Evolutionary conservation across 1,284 basidiomycete species (phyloP), one percentile per base, ranked within the genome.

Genomic region (Boletellus deceptivus): DNA sequence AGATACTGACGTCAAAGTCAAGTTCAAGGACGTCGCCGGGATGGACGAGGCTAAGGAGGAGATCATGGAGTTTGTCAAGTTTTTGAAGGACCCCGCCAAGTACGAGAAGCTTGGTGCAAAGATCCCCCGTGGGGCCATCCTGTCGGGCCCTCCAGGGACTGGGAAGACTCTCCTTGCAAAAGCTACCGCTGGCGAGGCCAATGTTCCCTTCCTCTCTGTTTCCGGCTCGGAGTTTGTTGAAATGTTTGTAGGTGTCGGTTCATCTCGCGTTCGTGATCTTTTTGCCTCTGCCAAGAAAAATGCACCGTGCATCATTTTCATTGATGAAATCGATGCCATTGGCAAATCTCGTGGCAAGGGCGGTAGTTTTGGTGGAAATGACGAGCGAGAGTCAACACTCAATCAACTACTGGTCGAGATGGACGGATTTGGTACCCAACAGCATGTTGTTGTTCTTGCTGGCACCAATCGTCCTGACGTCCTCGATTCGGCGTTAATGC

Each of bases 1-100:
- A 75, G 96, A 99, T 66, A 93, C 90, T 37, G 91, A 96, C 52
- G 89, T 99, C 64, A 91, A 87, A 67, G 87, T 91, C 61, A 92
- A 91, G 67, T 99, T 99, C 76, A 86, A 84, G 72, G 93, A 99
- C 68, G 93, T 99, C 20, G 96, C 96, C 25, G 96, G 96, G 41
- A 98, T 98, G 95, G 96, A 99, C 74, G 96, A 99, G 73, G 96
- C 95, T 49, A 99, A 99, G 78, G 91, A 96, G 75, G 96, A 99
- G 76, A 97, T 99, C 62, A 98, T 98, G 93, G 96, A 99, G 71
- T 99, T 99, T 67, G 97, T 99, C 69, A 96, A 95, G 64, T 99
- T 99, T 78, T 79, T 99, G 67, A 98, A 98, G 77, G 91, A 98
- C 60, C 96, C 96, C 7, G 75, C 84, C 41, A 90, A 90, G 70